A percentile compares a stretch with the other conserved stretches of the same genome.
phyloP scores from a whole-genome alignment of 108 stramenopile genomes.

The Skeletonema potamos region DNA sequence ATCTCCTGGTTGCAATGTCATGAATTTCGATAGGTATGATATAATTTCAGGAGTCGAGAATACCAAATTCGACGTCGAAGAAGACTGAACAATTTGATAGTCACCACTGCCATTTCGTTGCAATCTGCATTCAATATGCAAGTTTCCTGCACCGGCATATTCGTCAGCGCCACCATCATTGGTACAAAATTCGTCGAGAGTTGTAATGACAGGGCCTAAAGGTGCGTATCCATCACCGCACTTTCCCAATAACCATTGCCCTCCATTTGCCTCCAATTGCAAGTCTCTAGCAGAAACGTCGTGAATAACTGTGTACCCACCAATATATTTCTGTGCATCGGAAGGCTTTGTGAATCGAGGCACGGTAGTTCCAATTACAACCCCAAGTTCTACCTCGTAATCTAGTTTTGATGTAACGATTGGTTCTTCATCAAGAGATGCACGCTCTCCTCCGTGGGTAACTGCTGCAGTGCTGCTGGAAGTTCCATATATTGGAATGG shows the following conservation, averaged over 20 bases:
- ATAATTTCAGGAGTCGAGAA: conserved; percentile 47
- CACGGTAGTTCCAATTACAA: conserved; percentile 53
- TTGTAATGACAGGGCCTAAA: conserved; percentile 60
- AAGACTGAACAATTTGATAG: conserved; percentile 47
- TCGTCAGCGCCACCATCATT: conserved; percentile 10
- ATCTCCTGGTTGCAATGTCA: conserved; percentile 66
- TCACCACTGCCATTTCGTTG: neutral
- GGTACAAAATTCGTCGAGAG: conserved; percentile 48
- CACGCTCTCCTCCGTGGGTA: conserved; percentile 20
- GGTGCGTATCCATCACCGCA: conserved; percentile 59
- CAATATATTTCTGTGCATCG: conserved; percentile 56
- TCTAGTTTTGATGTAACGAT: conserved; percentile 54
- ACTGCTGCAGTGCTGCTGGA: neutral
- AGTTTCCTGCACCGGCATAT: conserved; percentile 40
- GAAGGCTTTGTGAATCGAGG: conserved; percentile 42
- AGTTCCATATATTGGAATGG: conserved; percentile 32
- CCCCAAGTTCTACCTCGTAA: conserved; percentile 67
- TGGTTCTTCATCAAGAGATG: conserved; percentile 11
- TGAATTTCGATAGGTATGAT: conserved; percentile 56
- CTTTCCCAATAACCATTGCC: conserved; percentile 69
- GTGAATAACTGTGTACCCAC: conserved; percentile 64
- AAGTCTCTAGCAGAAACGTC: conserved; percentile 66
- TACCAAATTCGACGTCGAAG: conserved; percentile 54
- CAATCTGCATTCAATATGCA: conserved; percentile 56
- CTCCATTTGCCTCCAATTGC: conserved; percentile 69